Evolutionary conservation across 1,284 basidiomycete species (phyloP), one percentile per base, ranked within the genome.

Genomic region (Ustilago esculenta): DNA sequence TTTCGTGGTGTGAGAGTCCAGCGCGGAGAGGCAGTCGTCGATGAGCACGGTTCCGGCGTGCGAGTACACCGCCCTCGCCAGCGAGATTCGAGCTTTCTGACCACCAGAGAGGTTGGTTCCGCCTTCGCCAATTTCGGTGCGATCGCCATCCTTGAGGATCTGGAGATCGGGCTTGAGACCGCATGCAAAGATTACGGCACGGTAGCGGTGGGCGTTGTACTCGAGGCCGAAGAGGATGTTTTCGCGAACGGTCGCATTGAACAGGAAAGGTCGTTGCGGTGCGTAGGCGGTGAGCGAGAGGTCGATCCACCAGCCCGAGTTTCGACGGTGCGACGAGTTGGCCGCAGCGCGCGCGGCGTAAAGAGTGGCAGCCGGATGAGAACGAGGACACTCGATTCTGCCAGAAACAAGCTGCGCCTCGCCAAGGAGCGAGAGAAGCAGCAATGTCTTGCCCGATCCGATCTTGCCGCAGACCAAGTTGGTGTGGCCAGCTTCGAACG

Each of bases 221-320:
- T 65, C 50, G 15, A 74, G 75, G 1, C 75, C 88, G 83, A 88
- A 84, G 18, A 80, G 32, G 30, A 82, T 78, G 53, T 82, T 81
- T 65, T 87, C 70, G 49, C 89, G 88, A 58, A 92, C 74, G 6
- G 89, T 87, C 0, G 89, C 88, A 75, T 90, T 91, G 81, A 93
- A 91, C 48, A 95, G 93, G 92, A 92, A 95, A 1, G 92, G 89
- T 15, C 85, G 88, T 80, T 93, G 92, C 3, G 91, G 87, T 76
- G 90, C 92, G 82, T 93, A 94, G 0, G 87, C 89, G 1, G 93
- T 61, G 14, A 68, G 49, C 25, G 64, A 50, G 21, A 44, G 58
- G 18, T 68, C 58, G 48, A 66, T 60, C 34, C 43, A 59, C 51
- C 59, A 63, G 10, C 12, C 12, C 27, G 27, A 6, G 12, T 27